Evolutionary conservation across 1,284 basidiomycete species (phyloP), one percentile per base, ranked within the genome.

Genomic region (Kwoniella shivajii): DNA sequence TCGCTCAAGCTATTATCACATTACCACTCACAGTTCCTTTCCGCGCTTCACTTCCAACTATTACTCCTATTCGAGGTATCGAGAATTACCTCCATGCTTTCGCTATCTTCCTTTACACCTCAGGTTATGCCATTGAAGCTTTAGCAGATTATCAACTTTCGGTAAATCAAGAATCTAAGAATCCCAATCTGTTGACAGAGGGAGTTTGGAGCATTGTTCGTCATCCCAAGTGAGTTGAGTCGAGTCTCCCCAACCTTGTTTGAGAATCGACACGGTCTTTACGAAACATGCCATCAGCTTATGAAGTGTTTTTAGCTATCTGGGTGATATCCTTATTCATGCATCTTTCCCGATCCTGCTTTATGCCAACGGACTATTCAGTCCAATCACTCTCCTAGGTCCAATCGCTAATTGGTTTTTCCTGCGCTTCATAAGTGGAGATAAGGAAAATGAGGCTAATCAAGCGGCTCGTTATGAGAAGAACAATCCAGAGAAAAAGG

Each of bases 201-300:
- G 66, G 66, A 13, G 68, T 70, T 3, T 68, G 66, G 68, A 62
- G 57, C 45, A 64, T 66, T 33, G 66, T 68, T 39, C 59, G 68
- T 34, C 66, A 70, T 53, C 68, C 66, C 18, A 68, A 68, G 65
- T 67, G 47, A 55, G 65, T 64, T 13, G 39, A 33, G 29, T n/a
- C 42, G 6, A n/a, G n/a, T n/a, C n/a, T n/a, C n/a, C n/a, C n/a
- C n/a, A n/a, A n/a, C n/a, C n/a, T n/a, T n/a, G n/a, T n/a, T n/a
- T n/a, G n/a, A n/a, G n/a, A n/a, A n/a, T n/a, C n/a, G n/a, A n/a
- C n/a, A n/a, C n/a, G n/a, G n/a, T n/a, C n/a, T n/a, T n/a, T n/a
- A n/a, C n/a, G n/a, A n/a, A n/a, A n/a, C n/a, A n/a, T n/a, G n/a
- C n/a, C n/a, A n/a, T n/a, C n/a, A n/a, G n/a, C n/a, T n/a, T n/a